These are phyloP conservation scores for Boletus sp. DNA, from an alignment of 768 basidiomycete species.

Conservation along the genomic window DNA sequence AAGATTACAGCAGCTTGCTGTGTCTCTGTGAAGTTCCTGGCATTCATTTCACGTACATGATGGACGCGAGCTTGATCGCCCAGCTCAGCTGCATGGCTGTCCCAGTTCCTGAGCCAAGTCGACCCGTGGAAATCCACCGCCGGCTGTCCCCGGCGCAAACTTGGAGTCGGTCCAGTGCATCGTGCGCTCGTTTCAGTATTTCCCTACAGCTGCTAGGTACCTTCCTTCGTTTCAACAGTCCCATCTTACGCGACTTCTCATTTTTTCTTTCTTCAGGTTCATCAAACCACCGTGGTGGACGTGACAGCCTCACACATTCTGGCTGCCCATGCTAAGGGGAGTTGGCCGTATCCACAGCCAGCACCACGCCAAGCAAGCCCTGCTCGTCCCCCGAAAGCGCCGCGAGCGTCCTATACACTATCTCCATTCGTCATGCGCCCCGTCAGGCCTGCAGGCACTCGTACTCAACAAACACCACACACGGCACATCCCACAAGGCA, in stretches of 20 bases:
- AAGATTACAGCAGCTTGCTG: conserved; percentile 3
- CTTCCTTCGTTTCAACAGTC: background rate
- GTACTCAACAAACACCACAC: conserved; percentile 9
- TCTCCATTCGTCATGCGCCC: conserved; percentile 23
- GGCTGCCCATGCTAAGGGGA: conserved; percentile 76
- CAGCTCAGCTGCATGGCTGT: background rate
- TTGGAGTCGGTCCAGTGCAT: background rate
- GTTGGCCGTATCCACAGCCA: conserved; percentile 51
- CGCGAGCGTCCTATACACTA: conserved; percentile 11
- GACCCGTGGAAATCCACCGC: conserved; percentile 8
- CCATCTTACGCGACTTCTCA: background rate
- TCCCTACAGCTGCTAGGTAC: conserved; percentile 2
- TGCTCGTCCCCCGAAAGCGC: conserved; percentile 20
- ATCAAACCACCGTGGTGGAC: conserved; percentile 36
- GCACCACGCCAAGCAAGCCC: conserved; percentile 46
- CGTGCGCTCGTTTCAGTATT: background rate
- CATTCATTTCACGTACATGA: background rate
- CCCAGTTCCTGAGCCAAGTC: background rate
- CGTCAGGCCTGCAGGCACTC: conserved; percentile 15
- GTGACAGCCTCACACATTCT: conserved; percentile 36
- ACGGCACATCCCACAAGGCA: conserved; percentile 3
- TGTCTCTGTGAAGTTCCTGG: background rate
- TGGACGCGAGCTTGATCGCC: background rate
- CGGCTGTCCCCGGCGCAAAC: conserved; percentile 14
- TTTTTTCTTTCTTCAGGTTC: conserved; percentile 5